Conservation (phyloP, 257 asterid species). For the Nyctanthes arbortristis region DNA sequence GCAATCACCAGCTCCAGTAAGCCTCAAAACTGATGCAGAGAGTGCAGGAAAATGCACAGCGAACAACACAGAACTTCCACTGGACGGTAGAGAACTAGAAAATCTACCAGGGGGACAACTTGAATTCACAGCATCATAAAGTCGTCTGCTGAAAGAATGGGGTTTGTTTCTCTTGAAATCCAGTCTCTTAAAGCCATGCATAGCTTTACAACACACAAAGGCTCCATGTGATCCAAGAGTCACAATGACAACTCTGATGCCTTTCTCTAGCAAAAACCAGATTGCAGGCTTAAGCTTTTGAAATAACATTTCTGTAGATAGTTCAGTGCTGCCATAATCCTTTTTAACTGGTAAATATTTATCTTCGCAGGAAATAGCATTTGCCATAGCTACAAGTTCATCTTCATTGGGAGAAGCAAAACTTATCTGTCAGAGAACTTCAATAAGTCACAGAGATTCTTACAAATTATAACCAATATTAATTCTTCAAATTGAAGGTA, state of each 20-base stretch:
- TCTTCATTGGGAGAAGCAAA: slow-evolving; percentile 92
- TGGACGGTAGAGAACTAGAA: slow-evolving; percentile 29
- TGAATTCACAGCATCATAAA: slow-evolving; percentile 47
- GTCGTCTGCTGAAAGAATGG: slow-evolving; percentile 36
- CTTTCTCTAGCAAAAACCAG: slow-evolving; percentile 71
- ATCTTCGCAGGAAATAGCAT: slow-evolving; percentile 51
- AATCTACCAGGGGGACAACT: slow-evolving; percentile 48
- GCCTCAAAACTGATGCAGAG: slow-evolving; percentile 67
- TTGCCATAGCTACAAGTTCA: slow-evolving; percentile 96
- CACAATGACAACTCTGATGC: slow-evolving; percentile 68
- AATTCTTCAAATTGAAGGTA: not conserved
- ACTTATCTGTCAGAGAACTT: slow-evolving; percentile 51
- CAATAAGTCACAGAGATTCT: slow-evolving; percentile 7
- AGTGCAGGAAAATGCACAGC: slow-evolving; percentile 83
- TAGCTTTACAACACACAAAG: slow-evolving; percentile 62
- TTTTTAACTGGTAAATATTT: slow-evolving; percentile 46
- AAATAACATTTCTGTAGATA: slow-evolving; percentile 50
- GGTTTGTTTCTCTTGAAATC: slow-evolving; percentile 22
- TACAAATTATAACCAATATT: not conserved
- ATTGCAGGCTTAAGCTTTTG: slow-evolving; percentile 73
- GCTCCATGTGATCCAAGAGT: slow-evolving; percentile 84
- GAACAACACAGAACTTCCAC: slow-evolving; percentile 26
- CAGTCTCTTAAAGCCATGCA: slow-evolving; percentile 30
- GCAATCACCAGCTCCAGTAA: slow-evolving; percentile 95
- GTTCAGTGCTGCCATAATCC: slow-evolving; percentile 22